Percentiles rank a stretch among this genome's conserved stretches.
Conservation (phyloP, 2,329 filamentous ascomycete genomes). For the Cryphonectria carpinicola region DNA sequence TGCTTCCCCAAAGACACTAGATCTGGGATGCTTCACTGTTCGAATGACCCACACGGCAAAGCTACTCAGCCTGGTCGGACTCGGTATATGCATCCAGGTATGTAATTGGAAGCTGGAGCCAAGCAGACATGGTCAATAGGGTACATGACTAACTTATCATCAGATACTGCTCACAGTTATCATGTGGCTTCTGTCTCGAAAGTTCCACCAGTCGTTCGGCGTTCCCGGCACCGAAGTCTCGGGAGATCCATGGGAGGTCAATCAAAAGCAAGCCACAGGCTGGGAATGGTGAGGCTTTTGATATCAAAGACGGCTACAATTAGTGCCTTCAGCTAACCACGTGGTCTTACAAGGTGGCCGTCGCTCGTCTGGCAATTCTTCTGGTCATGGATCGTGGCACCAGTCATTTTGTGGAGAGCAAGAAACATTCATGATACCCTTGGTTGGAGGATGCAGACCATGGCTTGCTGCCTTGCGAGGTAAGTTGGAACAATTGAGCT, state of each 20-base stretch:
- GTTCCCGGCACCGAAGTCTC: conserved; percentile 64
- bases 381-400: conserved; percentile 66
- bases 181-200: conserved; percentile 66
- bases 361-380: conserved; percentile 67
- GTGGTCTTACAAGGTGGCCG: conserved; percentile 51
- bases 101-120: conserved; percentile 26
- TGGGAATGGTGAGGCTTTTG: conserved; percentile 62
- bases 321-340: conserved; percentile 29
- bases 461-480: conserved; percentile 53
- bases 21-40: conserved; percentile 41
- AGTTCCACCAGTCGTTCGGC: conserved; percentile 66
- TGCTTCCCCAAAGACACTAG: conserved; percentile 7
- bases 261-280: conserved; percentile 52
- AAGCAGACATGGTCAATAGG: not conserved
- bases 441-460: conserved; percentile 68
- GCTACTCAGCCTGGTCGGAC: conserved; percentile 53
- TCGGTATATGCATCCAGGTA: conserved; percentile 63
- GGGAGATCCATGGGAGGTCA: conserved; percentile 56
- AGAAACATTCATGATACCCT: conserved; percentile 66
- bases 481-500: conserved; percentile 35
- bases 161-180: conserved; percentile 62
- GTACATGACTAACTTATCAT: conserved; percentile 17
- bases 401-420: conserved; percentile 64
- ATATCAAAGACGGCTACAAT: conserved; percentile 21
- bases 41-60: conserved; percentile 50